These are phyloP conservation scores for Wickerhamiella spandovensis DNA, from an alignment of 805 yeast genomes.

Conservation along the genomic window DNA sequence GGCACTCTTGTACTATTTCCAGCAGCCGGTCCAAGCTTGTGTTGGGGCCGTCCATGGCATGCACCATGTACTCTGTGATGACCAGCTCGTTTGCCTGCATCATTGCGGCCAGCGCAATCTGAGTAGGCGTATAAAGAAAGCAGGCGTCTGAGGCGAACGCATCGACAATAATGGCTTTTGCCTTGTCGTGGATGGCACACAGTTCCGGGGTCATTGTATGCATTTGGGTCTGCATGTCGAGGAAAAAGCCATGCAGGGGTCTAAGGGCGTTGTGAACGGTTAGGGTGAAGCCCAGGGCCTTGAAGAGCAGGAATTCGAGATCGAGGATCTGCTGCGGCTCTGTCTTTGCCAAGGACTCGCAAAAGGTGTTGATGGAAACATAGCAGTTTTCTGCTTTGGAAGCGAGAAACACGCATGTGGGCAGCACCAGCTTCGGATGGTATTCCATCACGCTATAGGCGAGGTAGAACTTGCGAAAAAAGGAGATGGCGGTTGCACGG, in stretches of 20 bases:
- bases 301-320: constrained; percentile 66
- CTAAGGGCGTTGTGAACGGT: constrained; percentile 79
- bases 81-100: constrained; percentile 51
- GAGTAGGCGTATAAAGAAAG: constrained; percentile 84
- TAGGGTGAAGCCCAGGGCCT: constrained; percentile 63
- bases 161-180: constrained; percentile 51
- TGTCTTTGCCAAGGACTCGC: constrained; percentile 49
- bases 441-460: constrained; percentile 72
- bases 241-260: constrained; percentile 87
- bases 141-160: constrained; percentile 64
- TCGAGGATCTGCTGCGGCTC: constrained; percentile 45
- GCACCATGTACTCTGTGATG: constrained; percentile 53
- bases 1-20: constrained; percentile 19
- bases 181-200: constrained; percentile 57
- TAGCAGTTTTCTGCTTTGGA: constrained; percentile 88
- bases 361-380: constrained; percentile 70
- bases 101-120: constrained; percentile 80
- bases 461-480: constrained; percentile 68
- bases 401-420: constrained; percentile 75
- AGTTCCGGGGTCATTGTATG: constrained; percentile 32
- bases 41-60: constrained; percentile 32
- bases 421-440: constrained; percentile 71
- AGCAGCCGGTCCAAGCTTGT: constrained; percentile 15
- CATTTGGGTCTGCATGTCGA: constrained; percentile 58
- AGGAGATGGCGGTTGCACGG: constrained; percentile 71